Base-by-base conservation (phyloP, 1,284 basidiomycete genomes). In the Naganishia albida region DNA sequence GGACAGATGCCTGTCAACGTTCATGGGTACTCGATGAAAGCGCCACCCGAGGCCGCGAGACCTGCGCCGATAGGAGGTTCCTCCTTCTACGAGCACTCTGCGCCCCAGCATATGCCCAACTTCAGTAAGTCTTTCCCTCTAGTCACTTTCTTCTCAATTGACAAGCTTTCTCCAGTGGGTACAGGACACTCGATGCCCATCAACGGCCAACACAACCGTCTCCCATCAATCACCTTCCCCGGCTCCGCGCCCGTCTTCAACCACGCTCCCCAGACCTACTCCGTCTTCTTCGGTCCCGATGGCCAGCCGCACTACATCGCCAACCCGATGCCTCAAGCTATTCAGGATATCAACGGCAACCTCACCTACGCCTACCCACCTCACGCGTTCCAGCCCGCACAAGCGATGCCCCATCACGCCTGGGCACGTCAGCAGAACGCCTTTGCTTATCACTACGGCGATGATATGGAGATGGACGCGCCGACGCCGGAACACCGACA, bases 391-490 rank as follows among this genome's bases (percentile, higher is more conserved):
- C 64, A 65, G 38, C 46, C 53, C 12, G 50, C 42, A 1, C 64
- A 59, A 6, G 55, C 43, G n/a, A 48, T 43, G 42, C 43, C 64
- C 1, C 57, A 53, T 34, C 49, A 60, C 26, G 44, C 53, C 10
- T 56, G 62, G 62, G 64, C 57, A 15, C 50, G 40, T 18, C 56
- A 65, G 30, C 49, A 52, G 40, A 65, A 65, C 30, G 64, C 55
- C 15, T 65, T 65, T 48, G 64, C 64, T 2, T 65, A 65, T 28
- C 64, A 65, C 28, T 55, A 65, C 38, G 63, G 43, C 23, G 49
- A 42, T 0, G 64, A 65, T 38, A 38, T 62, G 42, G 64, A 65
- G n/a, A 40, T 65, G 64, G 64, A 65, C n/a, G 64, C 48, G 13
- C 49, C 50, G 25, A 60, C 64, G 23, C 56, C 64, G 18, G 42